Conservation (phyloP, 2,329 filamentous ascomycete species). For the Nemania sp. region DNA sequence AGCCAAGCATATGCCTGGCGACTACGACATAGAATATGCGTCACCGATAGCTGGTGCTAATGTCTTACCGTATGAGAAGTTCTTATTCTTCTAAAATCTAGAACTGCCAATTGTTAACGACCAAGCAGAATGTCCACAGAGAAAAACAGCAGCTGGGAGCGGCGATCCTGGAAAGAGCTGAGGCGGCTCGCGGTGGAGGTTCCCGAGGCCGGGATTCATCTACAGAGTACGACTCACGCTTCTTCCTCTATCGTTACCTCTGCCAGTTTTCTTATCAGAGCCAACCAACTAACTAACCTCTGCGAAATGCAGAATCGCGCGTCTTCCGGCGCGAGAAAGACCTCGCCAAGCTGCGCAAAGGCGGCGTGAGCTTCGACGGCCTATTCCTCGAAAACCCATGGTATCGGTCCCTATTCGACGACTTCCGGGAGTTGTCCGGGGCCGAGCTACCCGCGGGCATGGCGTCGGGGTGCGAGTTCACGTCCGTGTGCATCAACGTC, state of each 20-base stretch:
- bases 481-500: conserved; percentile 89
- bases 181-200: conserved; percentile 38
- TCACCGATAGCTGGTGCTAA: conserved; percentile 51
- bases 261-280: no score
- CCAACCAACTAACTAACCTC: no score
- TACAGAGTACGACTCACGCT: conserved; percentile 34
- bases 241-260: no score
- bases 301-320: conserved; percentile 47
- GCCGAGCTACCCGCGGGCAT: conserved; percentile 64
- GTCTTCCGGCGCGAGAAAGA: conserved; percentile 66
- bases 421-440: conserved; percentile 66
- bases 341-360: conserved; percentile 40
- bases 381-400: conserved; percentile 70
- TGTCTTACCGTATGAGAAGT: conserved; percentile 37
- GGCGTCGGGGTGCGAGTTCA: conserved; percentile 75
- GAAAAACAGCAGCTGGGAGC: conserved; percentile 38
- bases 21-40: conserved; percentile 88
- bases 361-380: conserved; percentile 63
- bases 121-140: conserved; percentile 34
- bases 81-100: neutral
- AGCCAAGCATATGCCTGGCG: conserved; percentile 56
- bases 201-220: conserved; percentile 41
- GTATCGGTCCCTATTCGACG: conserved; percentile 72
- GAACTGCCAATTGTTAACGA: conserved; percentile 13
- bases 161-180: conserved; percentile 38